These are phyloP conservation scores for Dendrobium officinale DNA, from an alignment of 106 monocot species.

Conservation along the genomic window DNA sequence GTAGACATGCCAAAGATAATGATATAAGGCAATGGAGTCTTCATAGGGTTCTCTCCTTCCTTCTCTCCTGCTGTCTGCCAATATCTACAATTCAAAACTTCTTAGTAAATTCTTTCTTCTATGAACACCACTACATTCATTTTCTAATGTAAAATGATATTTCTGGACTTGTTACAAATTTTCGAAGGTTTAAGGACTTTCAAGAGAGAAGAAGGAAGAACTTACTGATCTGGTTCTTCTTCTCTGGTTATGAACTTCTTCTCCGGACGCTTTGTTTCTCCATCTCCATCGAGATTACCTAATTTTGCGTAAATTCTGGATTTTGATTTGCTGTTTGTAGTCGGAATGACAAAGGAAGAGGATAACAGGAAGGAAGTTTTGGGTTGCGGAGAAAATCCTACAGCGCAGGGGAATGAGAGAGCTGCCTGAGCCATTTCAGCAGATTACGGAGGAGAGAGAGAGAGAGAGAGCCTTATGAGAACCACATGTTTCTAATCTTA, in stretches of 20 bases:
- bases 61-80: slow-evolving; percentile 96
- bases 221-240: slow-evolving; percentile 84
- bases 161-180: too few species aligned
- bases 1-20: slow-evolving; percentile 96
- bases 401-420: slow-evolving; percentile 17
- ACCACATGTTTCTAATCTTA: not conserved
- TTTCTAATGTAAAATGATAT: too few species aligned
- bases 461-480: not conserved
- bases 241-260: slow-evolving; percentile 98
- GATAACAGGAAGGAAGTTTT: slow-evolving; percentile 5
- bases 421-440: slow-evolving; percentile 34
- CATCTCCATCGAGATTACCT: slow-evolving; percentile 45
- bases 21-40: slow-evolving; percentile 92
- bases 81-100: slow-evolving; percentile 41
- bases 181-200: too few species aligned
- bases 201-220: not conserved
- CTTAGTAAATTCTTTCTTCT: too few species aligned
- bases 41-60: slow-evolving; percentile 98
- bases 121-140: too few species aligned
- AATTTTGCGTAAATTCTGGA: slow-evolving; percentile 36
- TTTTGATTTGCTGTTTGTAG: slow-evolving; percentile 11
- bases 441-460: not conserved
- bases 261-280: slow-evolving; percentile 42
- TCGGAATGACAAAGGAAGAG: not conserved
- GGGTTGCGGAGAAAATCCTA: slow-evolving; percentile 13